Evolutionary conservation across 2,329 filamentous ascomycete species (phyloP).

Genomic region (Phyllosticta capitalensis): DNA sequence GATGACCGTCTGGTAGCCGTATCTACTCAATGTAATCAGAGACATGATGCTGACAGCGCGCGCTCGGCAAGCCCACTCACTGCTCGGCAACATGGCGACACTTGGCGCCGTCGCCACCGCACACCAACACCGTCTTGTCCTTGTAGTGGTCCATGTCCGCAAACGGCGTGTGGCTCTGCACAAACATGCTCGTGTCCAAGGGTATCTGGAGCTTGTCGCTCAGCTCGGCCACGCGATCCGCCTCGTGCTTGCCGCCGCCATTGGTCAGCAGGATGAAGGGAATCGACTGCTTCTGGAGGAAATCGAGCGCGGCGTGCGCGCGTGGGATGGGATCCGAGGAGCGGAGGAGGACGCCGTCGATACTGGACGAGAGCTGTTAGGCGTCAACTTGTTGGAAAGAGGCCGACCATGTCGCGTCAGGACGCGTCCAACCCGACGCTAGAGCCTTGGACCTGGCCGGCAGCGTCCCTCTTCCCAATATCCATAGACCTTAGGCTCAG

Average conservation of each 20-base stretch:
- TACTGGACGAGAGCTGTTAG: conserved; percentile 39
- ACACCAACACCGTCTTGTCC: conserved; percentile 41
- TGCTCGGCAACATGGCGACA: conserved; percentile 65
- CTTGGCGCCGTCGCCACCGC: conserved; percentile 40
- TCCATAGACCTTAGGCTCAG: no score
- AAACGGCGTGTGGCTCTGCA: conserved; percentile 90
- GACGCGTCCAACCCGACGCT: no score
- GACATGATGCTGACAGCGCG: conserved; percentile 2
- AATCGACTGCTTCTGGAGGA: conserved; percentile 64
- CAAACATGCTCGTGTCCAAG: conserved; percentile 60
- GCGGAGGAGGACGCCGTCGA: conserved; percentile 92
- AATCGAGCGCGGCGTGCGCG: conserved; percentile 62
- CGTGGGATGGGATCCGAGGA: conserved; percentile 69
- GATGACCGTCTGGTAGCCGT: conserved; percentile 74
- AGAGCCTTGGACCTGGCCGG: no score
- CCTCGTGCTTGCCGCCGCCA: conserved; percentile 79
- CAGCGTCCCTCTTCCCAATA: no score
- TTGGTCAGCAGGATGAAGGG: conserved; percentile 95
- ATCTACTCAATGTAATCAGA: conserved; percentile 27
- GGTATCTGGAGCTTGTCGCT: conserved; percentile 54
- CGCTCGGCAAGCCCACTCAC: conserved; percentile 23
- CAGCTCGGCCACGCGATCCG: conserved; percentile 61
- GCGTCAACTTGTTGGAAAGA: conserved; percentile 14
- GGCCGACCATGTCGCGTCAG: background rate
- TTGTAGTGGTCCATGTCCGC: conserved; percentile 51